A percentile compares a stretch with the other conserved stretches of the same genome.
Conservation (phyloP, 371 early-diverging fungal genomes). For the Mortierella sp. region DNA sequence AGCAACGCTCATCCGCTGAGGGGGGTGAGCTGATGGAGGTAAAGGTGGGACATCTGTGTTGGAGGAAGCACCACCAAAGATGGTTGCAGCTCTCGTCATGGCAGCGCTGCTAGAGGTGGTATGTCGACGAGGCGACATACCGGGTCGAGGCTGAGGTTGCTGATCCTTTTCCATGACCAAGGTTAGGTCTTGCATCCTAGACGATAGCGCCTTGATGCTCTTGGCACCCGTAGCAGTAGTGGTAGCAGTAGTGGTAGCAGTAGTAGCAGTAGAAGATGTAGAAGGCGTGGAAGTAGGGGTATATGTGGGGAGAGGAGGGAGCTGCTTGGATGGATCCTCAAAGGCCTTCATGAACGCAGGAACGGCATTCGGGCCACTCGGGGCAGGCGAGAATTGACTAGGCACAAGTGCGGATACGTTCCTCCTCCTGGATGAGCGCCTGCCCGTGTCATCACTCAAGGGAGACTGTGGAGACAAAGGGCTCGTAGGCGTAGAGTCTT, state of each 20-base stretch:
- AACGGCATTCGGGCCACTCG: conserved; percentile 10
- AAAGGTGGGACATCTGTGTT: conserved; percentile 11
- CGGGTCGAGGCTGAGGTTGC: conserved; percentile 9
- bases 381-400: conserved; percentile 29
- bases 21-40: conserved; percentile 9
- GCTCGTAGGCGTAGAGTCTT: no score
- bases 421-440: conserved; percentile 33
- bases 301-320: not conserved
- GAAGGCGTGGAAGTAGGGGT: not conserved
- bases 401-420: conserved; percentile 25
- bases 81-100: not conserved
- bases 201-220: not conserved
- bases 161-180: conserved; percentile 1
- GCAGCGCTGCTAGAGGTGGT: conserved; percentile 29
- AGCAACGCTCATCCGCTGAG: conserved; percentile 20
- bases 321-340: conserved; percentile 11
- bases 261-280: not conserved
- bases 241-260: not conserved
- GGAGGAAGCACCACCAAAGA: conserved; percentile 4
- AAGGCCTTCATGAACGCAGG: conserved; percentile 36
- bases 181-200: conserved; percentile 4
- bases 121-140: conserved; percentile 35
- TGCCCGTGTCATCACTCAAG: not conserved
- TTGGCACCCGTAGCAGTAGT: not conserved
- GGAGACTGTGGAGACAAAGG: no score